Evolutionary conservation across 2,329 filamentous ascomycete genomes (phyloP), one percentile per base, ranked within the genome.

Genomic region (Talaromyces sp.): DNA sequence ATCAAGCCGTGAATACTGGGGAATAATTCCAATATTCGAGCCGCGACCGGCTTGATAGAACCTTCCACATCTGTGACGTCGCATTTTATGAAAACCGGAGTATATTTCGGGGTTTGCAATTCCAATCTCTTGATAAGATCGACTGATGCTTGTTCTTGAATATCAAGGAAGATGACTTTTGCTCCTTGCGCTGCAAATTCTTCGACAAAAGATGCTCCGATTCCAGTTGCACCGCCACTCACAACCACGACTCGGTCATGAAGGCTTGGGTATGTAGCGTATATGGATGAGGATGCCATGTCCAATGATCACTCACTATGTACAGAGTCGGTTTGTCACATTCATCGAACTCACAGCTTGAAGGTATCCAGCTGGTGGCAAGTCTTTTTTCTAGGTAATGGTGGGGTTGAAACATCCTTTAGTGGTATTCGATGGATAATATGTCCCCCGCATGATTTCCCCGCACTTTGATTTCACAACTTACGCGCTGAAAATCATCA

Each of bases 151-250:
- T 67, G n/a, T 36, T 74, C 68, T 1, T 72, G 71, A 36, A 79
- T 77, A 65, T 84, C 82, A 5, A 83, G 69, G 68, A 84, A 79
- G 36, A 82, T 69, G 56, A 83, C 81, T 15, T 73, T 67, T n/a
- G 76, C 75, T n/a, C 81, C 80, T 59, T 83, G 81, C 1, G 74
- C 70, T 62, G 77, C 77, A 69, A 83, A 83, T 40, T 77, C 71
- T 69, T 82, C 77, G 22, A 83, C 81, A 8, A 78, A 76, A 1
- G 40, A 69, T 7, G 69, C 69, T 19, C 82, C 82, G 63, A 84
- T 83, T 13, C 82, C 82, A 63, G 79, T 77, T 36, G 81, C 81
- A 2, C 80, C 82, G 40, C 82, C 82, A 0, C 80, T 79, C 65
- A 84, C 76, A 40, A 83, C 71, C 3, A 84, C 79, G 1, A 71